phyloP scores from a whole-genome alignment of 805 yeast species.

The Starmera caribaea region DNA sequence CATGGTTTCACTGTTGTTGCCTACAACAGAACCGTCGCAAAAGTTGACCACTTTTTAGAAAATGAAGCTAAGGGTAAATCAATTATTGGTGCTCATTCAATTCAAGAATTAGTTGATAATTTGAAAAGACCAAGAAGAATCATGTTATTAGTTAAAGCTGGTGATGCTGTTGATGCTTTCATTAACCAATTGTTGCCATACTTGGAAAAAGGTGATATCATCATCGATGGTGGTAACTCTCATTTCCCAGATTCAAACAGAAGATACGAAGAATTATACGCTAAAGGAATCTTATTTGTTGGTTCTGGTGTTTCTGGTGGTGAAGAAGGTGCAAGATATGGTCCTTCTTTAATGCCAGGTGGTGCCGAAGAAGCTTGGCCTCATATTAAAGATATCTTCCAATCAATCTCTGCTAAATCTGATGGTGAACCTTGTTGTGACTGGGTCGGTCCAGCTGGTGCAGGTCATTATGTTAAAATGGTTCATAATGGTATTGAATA shows the following conservation, averaged over 20 bases:
- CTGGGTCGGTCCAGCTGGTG: constrained; percentile 99
- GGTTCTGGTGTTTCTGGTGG: constrained; percentile 99
- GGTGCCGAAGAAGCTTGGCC: constrained; percentile 99
- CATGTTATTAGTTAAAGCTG: constrained; percentile 92
- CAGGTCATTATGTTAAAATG: constrained; percentile 99
- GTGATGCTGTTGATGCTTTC: constrained; percentile 87
- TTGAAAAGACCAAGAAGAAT: constrained; percentile 97
- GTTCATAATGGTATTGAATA: constrained; percentile 99
- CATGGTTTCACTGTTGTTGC: constrained; percentile 98
- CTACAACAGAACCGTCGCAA: constrained; percentile 93
- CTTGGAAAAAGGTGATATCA: constrained; percentile 94
- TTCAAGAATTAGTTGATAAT: constrained; percentile 78
- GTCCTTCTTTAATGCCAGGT: constrained; percentile 99
- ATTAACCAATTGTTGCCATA: constrained; percentile 81
- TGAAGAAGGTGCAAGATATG: constrained; percentile 99
- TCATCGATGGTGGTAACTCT: constrained; percentile 99
- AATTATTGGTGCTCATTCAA: constrained; percentile 90
- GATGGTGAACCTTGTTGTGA: constrained; percentile 99
- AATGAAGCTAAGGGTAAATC: constrained; percentile 97
- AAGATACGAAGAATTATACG: constrained; percentile 82
- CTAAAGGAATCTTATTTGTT: constrained; percentile 82
- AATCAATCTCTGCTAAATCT: constrained; percentile 88
- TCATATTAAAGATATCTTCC: constrained; percentile 93
- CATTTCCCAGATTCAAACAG: constrained; percentile 98
- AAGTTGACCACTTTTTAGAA: constrained; percentile 87